Evolutionary conservation across 805 yeast genomes (phyloP), one percentile per base, ranked within the genome.

Genomic region (Pichia occidentalis): DNA sequence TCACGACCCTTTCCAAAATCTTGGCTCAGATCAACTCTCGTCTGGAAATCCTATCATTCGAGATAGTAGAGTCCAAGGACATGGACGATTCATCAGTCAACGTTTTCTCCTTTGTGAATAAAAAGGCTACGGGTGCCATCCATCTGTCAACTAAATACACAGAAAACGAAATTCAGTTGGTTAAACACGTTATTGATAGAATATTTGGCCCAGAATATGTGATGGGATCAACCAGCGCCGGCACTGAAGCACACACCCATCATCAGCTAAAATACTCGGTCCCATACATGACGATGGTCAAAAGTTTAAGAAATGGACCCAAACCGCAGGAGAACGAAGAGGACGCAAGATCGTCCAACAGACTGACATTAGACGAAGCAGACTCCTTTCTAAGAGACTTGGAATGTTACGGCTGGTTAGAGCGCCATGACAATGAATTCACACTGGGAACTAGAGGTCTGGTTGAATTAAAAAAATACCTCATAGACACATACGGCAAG

Each of bases 341-440:
- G 19, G 59, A 71, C 0, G 57, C 61, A 11, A 43, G 39, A 1
- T 58, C 73, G 17, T 46, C 75, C 7, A 56, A 48, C 9, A 34
- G 32, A 14, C 21, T 36, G 4, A 32, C 38, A 9, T 23, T 22
- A 44, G 46, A 27, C 42, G 59, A 73, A 24, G 60, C 73, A 0
- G 59, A 62, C n/a, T 40, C 35, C 1, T 61, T 74, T 20, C 46
- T 75, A 8, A 57, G 48, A 8, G 46, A 54, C 14, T 50, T 76
- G 7, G 66, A 69, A 12, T 64, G 65, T 34, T 70, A 65, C 36
- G 79, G 75, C n/a, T 76, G 81, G 81, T 53, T 77, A 7, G 65
- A 62, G 49, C 63, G 49, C 33, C 44, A 30, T 48, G 50, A 39
- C 45, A 63, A 56, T 44, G 59, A 42, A 29, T 73, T 47, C 46